These are phyloP conservation scores for Tetrahymena borealis DNA, from an alignment of 73 alveolate species.

Conservation along the genomic window DNA sequence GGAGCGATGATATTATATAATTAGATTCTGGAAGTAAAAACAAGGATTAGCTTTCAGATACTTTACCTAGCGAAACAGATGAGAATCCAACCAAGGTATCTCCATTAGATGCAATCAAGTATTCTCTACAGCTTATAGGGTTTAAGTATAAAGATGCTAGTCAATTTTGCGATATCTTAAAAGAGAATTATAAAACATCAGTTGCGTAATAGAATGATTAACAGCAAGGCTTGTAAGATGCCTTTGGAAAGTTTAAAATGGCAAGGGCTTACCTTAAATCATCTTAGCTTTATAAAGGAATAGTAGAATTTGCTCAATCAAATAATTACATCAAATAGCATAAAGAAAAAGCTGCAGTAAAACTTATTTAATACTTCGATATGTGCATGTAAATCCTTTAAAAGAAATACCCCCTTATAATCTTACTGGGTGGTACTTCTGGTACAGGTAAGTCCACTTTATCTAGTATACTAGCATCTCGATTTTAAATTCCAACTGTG, in stretches of 20 bases:
- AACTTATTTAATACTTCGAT: background rate
- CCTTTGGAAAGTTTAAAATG: background rate
- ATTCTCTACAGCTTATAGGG: background rate
- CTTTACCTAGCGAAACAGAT: background rate
- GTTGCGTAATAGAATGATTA: background rate
- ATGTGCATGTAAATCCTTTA: background rate
- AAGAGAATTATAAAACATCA: background rate
- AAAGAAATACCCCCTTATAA: conserved; percentile 41
- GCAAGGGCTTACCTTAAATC: background rate
- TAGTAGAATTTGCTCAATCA: background rate
- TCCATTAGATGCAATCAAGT: background rate
- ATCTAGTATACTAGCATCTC: conserved; percentile 62
- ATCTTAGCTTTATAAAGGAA: background rate
- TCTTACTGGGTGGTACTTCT: conserved; percentile 77
- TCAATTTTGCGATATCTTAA: background rate
- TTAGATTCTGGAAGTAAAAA: background rate
- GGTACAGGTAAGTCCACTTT: conserved; percentile 84
- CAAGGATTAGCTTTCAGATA: background rate
- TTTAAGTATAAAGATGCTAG: background rate
- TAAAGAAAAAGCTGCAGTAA: background rate
- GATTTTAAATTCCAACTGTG: conserved; percentile 68
- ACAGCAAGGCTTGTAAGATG: background rate
- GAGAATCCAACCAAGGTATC: background rate
- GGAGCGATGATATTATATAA: background rate
- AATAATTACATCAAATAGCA: background rate